A percentile compares a stretch with the other conserved stretches of the same genome.
These are phyloP conservation scores for Microbotryomycetes sp. DNA, from an alignment of 1,284 basidiomycete genomes.

Conservation along the genomic window DNA sequence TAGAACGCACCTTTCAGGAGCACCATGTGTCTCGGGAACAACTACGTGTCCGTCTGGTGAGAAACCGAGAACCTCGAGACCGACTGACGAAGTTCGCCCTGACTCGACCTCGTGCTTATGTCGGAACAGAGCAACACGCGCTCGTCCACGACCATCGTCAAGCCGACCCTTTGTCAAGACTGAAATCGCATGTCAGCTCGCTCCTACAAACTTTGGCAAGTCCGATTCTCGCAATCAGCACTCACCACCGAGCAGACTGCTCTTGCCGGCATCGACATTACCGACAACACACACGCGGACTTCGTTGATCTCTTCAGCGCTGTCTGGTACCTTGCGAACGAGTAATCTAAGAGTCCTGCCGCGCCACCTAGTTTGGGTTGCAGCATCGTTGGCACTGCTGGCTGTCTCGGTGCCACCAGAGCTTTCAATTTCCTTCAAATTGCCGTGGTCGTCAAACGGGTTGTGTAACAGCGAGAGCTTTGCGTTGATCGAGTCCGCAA, in stretches of 20 bases:
- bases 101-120: conserved; percentile 98
- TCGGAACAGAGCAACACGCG: conserved; percentile 84
- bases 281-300: conserved; percentile 92
- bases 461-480: conserved; percentile 20
- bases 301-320: conserved; percentile 51
- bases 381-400: conserved; percentile 25
- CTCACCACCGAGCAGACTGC: conserved; percentile 76
- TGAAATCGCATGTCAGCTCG: background rate
- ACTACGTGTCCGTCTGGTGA: conserved; percentile 48
- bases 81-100: conserved; percentile 87
- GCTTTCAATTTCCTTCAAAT: background rate
- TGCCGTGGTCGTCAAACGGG: conserved; percentile 15
- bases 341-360: conserved; percentile 33
- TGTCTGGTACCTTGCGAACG: conserved; percentile 31
- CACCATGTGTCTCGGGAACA: conserved; percentile 13
- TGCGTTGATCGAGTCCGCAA: conserved; percentile 3
- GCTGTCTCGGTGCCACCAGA: conserved; percentile 7
- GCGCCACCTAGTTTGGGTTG: conserved; percentile 29
- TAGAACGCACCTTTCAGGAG: too few relatives aligned
- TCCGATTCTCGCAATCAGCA: background rate
- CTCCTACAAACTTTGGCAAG: conserved; percentile 45
- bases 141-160: conserved; percentile 90
- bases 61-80: conserved; percentile 70
- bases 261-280: conserved; percentile 76
- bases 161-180: conserved; percentile 60